Percentiles rank a stretch among this genome's conserved stretches.
These are phyloP conservation scores for Nyctanthes arbortristis DNA, from an alignment of 257 asterid genomes.

Conservation along the genomic window DNA sequence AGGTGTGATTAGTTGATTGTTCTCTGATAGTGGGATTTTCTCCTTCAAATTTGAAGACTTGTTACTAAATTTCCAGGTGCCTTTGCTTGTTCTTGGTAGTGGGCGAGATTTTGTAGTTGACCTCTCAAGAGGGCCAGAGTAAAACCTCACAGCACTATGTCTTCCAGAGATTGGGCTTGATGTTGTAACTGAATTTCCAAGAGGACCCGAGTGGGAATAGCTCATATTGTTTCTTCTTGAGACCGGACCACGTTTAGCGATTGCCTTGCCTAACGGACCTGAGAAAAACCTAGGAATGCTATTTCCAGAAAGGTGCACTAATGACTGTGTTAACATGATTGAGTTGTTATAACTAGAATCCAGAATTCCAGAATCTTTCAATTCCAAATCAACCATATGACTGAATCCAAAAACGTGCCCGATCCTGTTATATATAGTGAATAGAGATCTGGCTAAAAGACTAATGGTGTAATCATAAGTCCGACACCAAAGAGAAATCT, in stretches of 20 bases:
- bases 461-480: slow-evolving; percentile 72
- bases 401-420: slow-evolving; percentile 74
- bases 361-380: slow-evolving; percentile 43
- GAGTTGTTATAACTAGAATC: slow-evolving; percentile 56
- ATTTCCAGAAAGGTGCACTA: slow-evolving; percentile 73
- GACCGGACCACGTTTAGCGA: slow-evolving; percentile 66
- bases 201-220: slow-evolving; percentile 64
- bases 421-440: slow-evolving; percentile 69
- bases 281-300: slow-evolving; percentile 52
- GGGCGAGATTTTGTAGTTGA: slow-evolving; percentile 51
- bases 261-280: slow-evolving; percentile 38
- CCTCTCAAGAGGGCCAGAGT: slow-evolving; percentile 66
- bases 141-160: slow-evolving; percentile 35
- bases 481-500: slow-evolving; percentile 69
- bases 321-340: slow-evolving; percentile 63
- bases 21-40: slow-evolving; percentile 37
- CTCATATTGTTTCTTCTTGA: slow-evolving; percentile 36
- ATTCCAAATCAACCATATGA: slow-evolving; percentile 41
- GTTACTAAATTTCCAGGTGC: slow-evolving; percentile 47
- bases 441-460: slow-evolving; percentile 74
- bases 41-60: slow-evolving; percentile 39
- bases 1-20: slow-evolving; percentile 33
- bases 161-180: slow-evolving; percentile 47
- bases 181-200: slow-evolving; percentile 42
- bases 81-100: slow-evolving; percentile 46